Base-by-base conservation (phyloP, 1,139 yeast genomes). In the Kurtzmaniella quercitrusa region DNA sequence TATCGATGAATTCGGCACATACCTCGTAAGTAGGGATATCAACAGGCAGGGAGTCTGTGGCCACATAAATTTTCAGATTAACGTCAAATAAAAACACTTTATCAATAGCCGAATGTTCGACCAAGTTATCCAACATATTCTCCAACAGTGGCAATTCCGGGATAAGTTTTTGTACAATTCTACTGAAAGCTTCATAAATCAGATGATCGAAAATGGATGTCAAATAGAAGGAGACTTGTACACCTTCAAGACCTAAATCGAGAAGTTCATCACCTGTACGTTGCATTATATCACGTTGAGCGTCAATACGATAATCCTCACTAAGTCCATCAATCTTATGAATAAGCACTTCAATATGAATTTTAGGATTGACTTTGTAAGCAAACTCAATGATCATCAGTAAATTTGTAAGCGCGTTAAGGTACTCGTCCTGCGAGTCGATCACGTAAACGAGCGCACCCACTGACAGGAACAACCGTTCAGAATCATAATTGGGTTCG, bases 201-300 rank as follows among this genome's bases (percentile, higher is more conserved):
- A 96, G 87, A 60, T 91, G 97, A 62, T 93, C 98, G 60, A 91
- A 93, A 36, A 93, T 93, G 1, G 95, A 85, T 0, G 98, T 93
- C 53, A 89, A 70, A 60, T 93, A 93, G 63, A 91, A 93, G 2
- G 94, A 82, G 5, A 93, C 87, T 57, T 88, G 94, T 15, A 89
- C 95, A 16, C 95, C 95, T 56, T 88, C 95, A 36, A 91, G 70
- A 1, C 96, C 97, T 52, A 87, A 76, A 57, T 91, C 98, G 45
- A 85, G 71, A 40, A 93, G 70, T 59, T 91, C 98, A 61, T 93
- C 98, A 9, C 95, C 95, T 0, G 94, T 88, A 50, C 98, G 73
- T 62, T 91, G 97, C 88, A 89, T 89, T 41, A 93, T 93, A 60
- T 93, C 98, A 55, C 98, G 74, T 60, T 91, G 97, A 12, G 97